Base-by-base conservation (phyloP, 306 rosid genomes). In the Psophocarpus tetragonolobus region DNA sequence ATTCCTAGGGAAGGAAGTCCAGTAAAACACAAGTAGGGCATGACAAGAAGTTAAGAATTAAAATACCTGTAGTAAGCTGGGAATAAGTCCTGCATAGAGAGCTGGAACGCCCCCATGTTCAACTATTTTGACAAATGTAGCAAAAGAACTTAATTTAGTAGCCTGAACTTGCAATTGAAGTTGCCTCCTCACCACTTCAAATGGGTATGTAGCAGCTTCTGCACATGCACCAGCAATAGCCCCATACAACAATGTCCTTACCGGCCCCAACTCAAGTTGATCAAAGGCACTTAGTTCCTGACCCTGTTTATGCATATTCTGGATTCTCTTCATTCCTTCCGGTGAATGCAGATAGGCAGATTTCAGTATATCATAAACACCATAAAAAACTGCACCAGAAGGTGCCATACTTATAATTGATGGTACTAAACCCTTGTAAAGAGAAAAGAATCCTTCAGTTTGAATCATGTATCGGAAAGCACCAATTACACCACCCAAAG, bases 151-250 rank as follows among this genome's bases (percentile, higher is more conserved):
- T 91, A 92, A 80, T 87, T 79, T 90, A 15, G 96, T 78, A 50
- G 92, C 84, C 85, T 86, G 96, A 74, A 78, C 92, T 87, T 95
- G 99, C 88, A 95, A 71, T 84, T 95, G 99, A 80, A 95, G 99
- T 73, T 82, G 86, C 75, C 96, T 91, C 83, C 97, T 91, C 70
- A 95, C 87, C 81, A 95, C 97, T 85, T 95, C 97, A 85, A 92
- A 95, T 1, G 99, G 97, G 80, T 95, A 95, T 2, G 99, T 95
- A 32, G 89, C 91, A 64, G 92, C 96, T 88, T 95, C 99, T 69
- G 97, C 97, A 77, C 97, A 95, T 69, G 99, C 99, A 79, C 99
- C 97, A 23, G 98, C 80, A 79, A 95, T 81, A 77, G 97, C 99
- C 79, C 99, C 97, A 77, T 95, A 76, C 48, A 95, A 77, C 71